phyloP scores from a whole-genome alignment of 805 yeast genomes.

The Myxozyma monticola region DNA sequence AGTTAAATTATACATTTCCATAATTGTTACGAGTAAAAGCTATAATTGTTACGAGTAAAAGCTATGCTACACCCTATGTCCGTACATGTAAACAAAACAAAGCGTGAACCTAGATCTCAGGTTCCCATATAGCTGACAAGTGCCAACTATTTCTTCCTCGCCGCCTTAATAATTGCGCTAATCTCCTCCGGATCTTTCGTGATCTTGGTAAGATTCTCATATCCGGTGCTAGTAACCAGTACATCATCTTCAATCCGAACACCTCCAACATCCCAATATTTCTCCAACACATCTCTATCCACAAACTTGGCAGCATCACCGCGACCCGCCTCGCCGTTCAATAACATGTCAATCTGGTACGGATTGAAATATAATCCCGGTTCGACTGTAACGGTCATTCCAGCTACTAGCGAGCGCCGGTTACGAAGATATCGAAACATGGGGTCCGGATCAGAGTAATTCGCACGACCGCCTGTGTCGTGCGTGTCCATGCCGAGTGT shows the following conservation, averaged over 20 bases:
- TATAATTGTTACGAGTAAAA: too few species aligned
- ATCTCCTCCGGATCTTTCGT: conserved; percentile 87
- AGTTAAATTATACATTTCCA: too few species aligned
- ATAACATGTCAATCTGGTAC: conserved; percentile 65
- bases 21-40: too few species aligned
- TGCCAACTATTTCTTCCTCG: too few species aligned
- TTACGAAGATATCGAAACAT: conserved; percentile 75
- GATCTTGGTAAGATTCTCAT: conserved; percentile 75
- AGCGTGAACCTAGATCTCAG: too few species aligned
- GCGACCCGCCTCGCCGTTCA: conserved; percentile 40
- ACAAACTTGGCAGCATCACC: conserved; percentile 62
- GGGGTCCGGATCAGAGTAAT: conserved; percentile 81
- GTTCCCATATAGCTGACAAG: too few species aligned
- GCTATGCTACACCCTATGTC: too few species aligned
- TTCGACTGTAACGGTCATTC: conserved; percentile 91
- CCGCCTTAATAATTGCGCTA: conserved; percentile 63
- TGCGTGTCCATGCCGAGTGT: conserved; percentile 93
- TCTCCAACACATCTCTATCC: conserved; percentile 63
- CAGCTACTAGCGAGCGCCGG: conserved; percentile 66
- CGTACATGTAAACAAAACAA: too few species aligned
- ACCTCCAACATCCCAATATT: conserved; percentile 88
- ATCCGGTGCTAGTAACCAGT: conserved; percentile 71
- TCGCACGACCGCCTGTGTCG: conserved; percentile 87
- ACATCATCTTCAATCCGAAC: conserved; percentile 95
- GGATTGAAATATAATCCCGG: conserved; percentile 94